These are phyloP conservation scores for Sporormia fimetaria DNA, from an alignment of 495 filamentous ascomycete genomes.

Conservation along the genomic window DNA sequence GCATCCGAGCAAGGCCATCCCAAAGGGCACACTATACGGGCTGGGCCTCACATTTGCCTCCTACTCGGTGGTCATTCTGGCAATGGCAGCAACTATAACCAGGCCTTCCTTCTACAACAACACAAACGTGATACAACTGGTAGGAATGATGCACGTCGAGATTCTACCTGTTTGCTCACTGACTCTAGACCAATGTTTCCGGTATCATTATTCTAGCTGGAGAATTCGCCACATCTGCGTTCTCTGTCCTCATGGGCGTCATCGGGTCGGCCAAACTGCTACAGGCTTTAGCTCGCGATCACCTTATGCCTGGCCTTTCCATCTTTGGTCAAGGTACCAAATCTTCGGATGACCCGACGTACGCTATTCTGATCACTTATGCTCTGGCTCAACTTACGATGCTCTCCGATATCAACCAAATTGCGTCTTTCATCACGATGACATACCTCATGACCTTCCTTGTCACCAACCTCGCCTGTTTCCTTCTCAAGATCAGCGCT, in stretches of 20 bases:
- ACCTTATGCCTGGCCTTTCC: conserved; percentile 62
- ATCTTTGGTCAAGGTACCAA: conserved; percentile 67
- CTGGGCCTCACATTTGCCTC: conserved; percentile 63
- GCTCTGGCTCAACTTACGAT: conserved; percentile 68
- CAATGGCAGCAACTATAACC: conserved; percentile 69
- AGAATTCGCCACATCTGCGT: conserved; percentile 72
- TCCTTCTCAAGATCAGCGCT: conserved; percentile 82
- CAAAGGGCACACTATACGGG: conserved; percentile 67
- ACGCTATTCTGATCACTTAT: conserved; percentile 68
- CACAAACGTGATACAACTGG: conserved; percentile 65
- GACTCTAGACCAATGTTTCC: conserved; percentile 52
- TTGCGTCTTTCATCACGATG: conserved; percentile 82
- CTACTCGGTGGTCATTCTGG: conserved; percentile 66
- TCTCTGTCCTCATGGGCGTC: conserved; percentile 78
- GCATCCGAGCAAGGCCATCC: conserved; percentile 76
- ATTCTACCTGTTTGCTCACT: not conserved
- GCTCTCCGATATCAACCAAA: conserved; percentile 76
- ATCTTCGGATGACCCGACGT: conserved; percentile 61
- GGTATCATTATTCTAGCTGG: conserved; percentile 63
- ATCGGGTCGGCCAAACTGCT: conserved; percentile 82
- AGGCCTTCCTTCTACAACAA: conserved; percentile 63
- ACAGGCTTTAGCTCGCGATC: conserved; percentile 73
- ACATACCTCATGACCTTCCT: conserved; percentile 71
- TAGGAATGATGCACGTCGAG: conserved; percentile 29
- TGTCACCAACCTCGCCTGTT: conserved; percentile 76